Base-by-base conservation (phyloP, 176 grass and related monocot genomes). In the Eragrostis curvula region DNA sequence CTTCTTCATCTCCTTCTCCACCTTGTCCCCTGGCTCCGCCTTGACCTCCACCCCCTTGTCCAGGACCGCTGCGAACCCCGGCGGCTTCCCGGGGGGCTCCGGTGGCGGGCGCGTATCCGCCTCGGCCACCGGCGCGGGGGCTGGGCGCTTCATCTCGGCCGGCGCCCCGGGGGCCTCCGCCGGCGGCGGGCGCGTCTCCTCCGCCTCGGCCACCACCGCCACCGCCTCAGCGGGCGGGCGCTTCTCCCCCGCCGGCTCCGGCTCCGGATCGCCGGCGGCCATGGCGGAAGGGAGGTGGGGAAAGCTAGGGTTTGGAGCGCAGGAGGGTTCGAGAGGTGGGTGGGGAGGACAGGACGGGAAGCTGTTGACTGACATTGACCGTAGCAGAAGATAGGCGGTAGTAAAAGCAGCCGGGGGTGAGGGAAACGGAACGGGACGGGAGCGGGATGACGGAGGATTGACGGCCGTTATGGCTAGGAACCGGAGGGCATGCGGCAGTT, bases 331-430 rank as follows among this genome's bases (percentile, higher is more conserved):
- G 70, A 66, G 79, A 84, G 60, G 25, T 7, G 32, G 55, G 62
- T 71, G 28, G 51, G 43, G 45, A 82, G 74, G 6, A 40, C 32
- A 79, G 51, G 53, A 66, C 32, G 27, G 27, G 61, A 24, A 64
- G 14, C 77, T 88, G 90, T 91, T 87, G 89, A 94, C 86, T 88
- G 74, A 32, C 68, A 91, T 84, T 94, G 89, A 94, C 89, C 83
- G 49, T 51, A 76, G 82, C 44, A 20, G 61, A 3, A 3, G 41
- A 63, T 56, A 36, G 48, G 21, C 10, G 24, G 10, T 39, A 15
- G 73, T 27, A 50, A 72, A 45, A 75, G 73, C 65, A 71, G 16
- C 62, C 10, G 42, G 51, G 3, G 15, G 39, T 27, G 5, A 12
- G 18, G 32, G 48, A 47, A 53, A 56, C 39, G 42, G 29, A 27